A percentile compares a stretch with the other conserved stretches of the same genome.
Conservation (phyloP, 2,329 filamentous ascomycete genomes). For the Davidsoniella eucalypti region DNA sequence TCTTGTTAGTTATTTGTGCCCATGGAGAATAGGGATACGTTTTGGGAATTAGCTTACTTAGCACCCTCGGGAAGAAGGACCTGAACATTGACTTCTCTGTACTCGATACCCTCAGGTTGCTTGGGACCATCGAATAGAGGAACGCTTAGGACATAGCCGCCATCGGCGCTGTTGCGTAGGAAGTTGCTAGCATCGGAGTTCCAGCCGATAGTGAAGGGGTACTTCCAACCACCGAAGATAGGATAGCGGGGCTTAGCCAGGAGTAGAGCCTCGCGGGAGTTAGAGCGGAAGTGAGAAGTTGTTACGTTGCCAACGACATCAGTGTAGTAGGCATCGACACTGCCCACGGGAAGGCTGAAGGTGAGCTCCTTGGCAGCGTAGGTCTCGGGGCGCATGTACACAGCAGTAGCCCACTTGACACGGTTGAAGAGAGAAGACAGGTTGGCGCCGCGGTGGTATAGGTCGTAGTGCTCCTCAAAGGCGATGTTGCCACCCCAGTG, state of each 20-base stretch:
- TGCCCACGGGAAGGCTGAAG: constrained; percentile 64
- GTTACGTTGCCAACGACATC: constrained; percentile 96
- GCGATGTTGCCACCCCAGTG: constrained; percentile 97
- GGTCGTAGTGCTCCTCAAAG: constrained; percentile 82
- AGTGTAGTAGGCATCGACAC: constrained; percentile 79
- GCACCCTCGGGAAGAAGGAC: constrained; percentile 86
- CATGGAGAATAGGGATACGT: background rate
- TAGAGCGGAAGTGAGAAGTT: constrained; percentile 72
- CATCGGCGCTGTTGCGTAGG: constrained; percentile 47
- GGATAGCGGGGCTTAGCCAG: constrained; percentile 91
- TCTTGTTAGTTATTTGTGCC: background rate
- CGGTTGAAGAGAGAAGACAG: constrained; percentile 57
- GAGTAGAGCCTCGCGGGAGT: constrained; percentile 60
- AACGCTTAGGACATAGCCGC: constrained; percentile 72
- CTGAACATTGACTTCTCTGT: constrained; percentile 62
- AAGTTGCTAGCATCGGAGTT: constrained; percentile 69
- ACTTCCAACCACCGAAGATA: constrained; percentile 96
- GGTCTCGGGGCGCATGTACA: constrained; percentile 61
- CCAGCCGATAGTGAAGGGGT: constrained; percentile 93
- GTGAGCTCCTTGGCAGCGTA: constrained; percentile 68
- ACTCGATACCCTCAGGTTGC: constrained; percentile 70
- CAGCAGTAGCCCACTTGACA: constrained; percentile 55
- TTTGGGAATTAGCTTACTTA: constrained; percentile 37
- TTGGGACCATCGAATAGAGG: constrained; percentile 89
- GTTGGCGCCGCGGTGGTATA: constrained; percentile 74